phyloP scores from a whole-genome alignment of 768 basidiomycete genomes.

The Paxillus ammoniavirescens region DNA sequence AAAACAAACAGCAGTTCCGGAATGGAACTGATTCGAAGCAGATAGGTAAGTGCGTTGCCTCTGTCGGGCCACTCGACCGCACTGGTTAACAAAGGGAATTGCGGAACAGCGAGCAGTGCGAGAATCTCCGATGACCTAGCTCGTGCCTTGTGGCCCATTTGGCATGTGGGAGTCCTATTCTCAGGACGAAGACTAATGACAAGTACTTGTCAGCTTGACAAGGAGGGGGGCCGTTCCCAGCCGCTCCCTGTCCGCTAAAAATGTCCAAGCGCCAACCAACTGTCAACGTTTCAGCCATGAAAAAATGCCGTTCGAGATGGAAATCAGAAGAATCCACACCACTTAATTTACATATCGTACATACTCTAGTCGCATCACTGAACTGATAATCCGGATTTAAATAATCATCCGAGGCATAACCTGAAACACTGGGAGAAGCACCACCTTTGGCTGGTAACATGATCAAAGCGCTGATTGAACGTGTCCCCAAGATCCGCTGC shows the following conservation, averaged over 20 bases:
- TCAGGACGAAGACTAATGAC: background rate
- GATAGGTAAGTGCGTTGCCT: background rate
- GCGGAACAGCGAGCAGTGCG: background rate
- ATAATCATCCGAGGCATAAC: background rate
- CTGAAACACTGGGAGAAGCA: slow-evolving; percentile 19
- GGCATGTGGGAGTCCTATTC: background rate
- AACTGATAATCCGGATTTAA: background rate
- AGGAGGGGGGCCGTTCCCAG: no score
- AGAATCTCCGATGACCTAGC: background rate
- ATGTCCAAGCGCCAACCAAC: background rate
- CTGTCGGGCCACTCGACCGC: background rate
- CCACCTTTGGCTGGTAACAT: slow-evolving; percentile 1
- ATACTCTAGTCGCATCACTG: background rate
- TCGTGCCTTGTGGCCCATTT: background rate
- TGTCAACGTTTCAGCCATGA: background rate
- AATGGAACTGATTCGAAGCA: background rate
- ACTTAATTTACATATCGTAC: background rate
- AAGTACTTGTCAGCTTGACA: slow-evolving; percentile 3
- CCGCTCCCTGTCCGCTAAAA: slow-evolving; percentile 3
- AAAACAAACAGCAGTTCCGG: background rate
- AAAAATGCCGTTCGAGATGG: background rate
- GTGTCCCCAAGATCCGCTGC: slow-evolving; percentile 24
- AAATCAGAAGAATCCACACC: background rate
- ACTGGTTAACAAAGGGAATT: background rate
- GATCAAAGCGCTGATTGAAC: slow-evolving; percentile 22